Conservation (phyloP, 176 grass and related monocot species). For the Luzula sylvatica region DNA sequence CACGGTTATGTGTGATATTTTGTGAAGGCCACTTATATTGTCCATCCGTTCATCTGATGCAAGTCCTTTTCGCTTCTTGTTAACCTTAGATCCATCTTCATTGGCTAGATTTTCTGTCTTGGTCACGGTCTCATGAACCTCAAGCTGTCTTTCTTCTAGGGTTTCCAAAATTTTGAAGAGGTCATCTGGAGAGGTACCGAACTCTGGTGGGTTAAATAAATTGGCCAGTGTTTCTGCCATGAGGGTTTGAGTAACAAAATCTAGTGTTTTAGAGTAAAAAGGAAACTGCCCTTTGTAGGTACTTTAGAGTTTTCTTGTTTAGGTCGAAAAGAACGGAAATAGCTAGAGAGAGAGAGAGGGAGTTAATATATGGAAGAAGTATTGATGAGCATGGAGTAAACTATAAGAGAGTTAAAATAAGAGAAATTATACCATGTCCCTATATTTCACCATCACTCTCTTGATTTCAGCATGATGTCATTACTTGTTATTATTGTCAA, state of each 20-base stretch:
- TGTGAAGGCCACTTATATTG: background rate
- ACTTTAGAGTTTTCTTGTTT: background rate
- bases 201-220: constrained; percentile 8
- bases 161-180: constrained; percentile 12
- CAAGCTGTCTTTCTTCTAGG: constrained; percentile 12
- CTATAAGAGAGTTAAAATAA: too few relatives aligned
- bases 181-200: constrained; percentile 2
- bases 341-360: background rate
- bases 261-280: background rate
- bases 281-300: background rate
- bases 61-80: constrained; percentile 6
- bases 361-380: constrained; percentile 13
- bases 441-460: too few relatives aligned
- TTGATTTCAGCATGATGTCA: too few relatives aligned
- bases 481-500: too few relatives aligned
- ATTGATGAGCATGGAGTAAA: too few relatives aligned
- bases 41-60: background rate
- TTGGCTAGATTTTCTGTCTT: background rate
- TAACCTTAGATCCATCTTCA: background rate
- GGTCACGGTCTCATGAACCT: background rate
- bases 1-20: constrained; percentile 62
- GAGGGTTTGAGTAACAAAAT: background rate
- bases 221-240: constrained; percentile 16
- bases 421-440: too few relatives aligned
- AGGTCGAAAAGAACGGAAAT: background rate